Evolutionary conservation across 495 filamentous ascomycete genomes (phyloP).

Genomic region (Thermochaetoides thermophila): DNA sequence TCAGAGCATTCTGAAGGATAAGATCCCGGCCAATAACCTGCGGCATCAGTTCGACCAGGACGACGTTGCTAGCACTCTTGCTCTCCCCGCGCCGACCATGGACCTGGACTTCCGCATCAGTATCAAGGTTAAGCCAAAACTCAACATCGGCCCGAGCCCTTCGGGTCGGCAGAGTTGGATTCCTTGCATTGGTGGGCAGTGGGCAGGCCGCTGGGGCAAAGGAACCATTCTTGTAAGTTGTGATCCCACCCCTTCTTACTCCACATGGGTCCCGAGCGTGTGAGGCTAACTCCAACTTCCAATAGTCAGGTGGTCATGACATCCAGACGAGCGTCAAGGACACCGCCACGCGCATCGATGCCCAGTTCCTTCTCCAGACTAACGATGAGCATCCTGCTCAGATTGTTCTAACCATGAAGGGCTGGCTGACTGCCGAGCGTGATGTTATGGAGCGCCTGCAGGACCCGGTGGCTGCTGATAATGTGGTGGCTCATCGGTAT

Average conservation of each 20-base stretch:
- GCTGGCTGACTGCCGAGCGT: conserved; percentile 17
- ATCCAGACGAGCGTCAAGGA: conserved; percentile 14
- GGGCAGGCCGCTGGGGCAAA: conserved; percentile 19
- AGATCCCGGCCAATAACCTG: conserved; percentile 16
- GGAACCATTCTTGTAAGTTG: conserved; percentile 12
- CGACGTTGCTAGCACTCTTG: conserved; percentile 15
- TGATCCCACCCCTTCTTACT: not conserved
- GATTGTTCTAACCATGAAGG: conserved; percentile 16
- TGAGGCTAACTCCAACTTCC: not conserved
- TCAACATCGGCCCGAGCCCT: conserved; percentile 10
- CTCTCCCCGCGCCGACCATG: conserved; percentile 13
- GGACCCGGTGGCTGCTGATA: conserved; percentile 17
- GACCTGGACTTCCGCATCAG: conserved; percentile 19
- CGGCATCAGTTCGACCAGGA: conserved; percentile 19
- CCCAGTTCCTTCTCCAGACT: conserved; percentile 18
- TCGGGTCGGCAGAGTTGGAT: conserved; percentile 15
- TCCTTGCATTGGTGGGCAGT: conserved; percentile 16
- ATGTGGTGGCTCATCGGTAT: conserved; percentile 15
- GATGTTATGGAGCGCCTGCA: conserved; percentile 20
- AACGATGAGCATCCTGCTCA: conserved; percentile 16
- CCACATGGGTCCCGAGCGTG: no score
- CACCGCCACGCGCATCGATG: conserved; percentile 14
- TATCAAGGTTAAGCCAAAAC: conserved; percentile 18
- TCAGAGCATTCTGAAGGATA: conserved; percentile 13
- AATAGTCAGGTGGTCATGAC: conserved; percentile 17